Evolutionary conservation across 192 early-diverging fungal species (phyloP).

Genomic region (Phycomyces blakesleeanus): DNA sequence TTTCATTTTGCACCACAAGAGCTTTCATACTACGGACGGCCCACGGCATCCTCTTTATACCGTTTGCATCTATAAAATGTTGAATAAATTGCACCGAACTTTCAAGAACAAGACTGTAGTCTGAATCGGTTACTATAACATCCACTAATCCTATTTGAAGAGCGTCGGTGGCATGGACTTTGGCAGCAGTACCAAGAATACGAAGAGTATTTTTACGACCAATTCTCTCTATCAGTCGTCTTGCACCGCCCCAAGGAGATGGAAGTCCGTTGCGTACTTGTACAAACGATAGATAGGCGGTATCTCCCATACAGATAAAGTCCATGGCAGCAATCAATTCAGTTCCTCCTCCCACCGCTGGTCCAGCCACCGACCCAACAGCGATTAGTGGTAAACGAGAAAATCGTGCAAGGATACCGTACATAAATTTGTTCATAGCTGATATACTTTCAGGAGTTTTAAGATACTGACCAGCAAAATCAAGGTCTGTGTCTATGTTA

Average conservation of each 20-base stretch:
- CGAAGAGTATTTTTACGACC: conserved; percentile 25
- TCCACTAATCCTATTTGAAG: conserved; percentile 42
- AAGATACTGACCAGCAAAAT: conserved; percentile 44
- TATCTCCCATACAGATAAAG: conserved; percentile 42
- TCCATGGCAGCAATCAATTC: conserved; percentile 62
- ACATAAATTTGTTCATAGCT: conserved; percentile 56
- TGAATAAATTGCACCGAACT: conserved; percentile 37
- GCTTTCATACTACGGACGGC: conserved; percentile 53
- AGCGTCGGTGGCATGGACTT: conserved; percentile 34
- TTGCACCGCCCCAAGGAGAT: conserved; percentile 62
- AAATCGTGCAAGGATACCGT: conserved; percentile 52
- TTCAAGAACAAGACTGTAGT: background rate
- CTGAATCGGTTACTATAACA: conserved; percentile 19
- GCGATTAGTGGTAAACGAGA: conserved; percentile 53
- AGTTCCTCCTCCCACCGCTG: conserved; percentile 66
- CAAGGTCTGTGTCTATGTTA: conserved; percentile 40
- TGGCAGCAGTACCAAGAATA: background rate
- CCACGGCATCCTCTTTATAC: conserved; percentile 19
- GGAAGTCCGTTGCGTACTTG: conserved; percentile 59
- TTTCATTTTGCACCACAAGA: conserved; percentile 16
- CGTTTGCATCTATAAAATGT: conserved; percentile 28
- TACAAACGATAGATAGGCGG: conserved; percentile 52
- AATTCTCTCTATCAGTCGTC: conserved; percentile 40
- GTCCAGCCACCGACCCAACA: conserved; percentile 55
- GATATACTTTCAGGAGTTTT: conserved; percentile 34